These are phyloP conservation scores for Ustilago shanxiensis DNA, from an alignment of 1,284 basidiomycete species.

Conservation along the genomic window DNA sequence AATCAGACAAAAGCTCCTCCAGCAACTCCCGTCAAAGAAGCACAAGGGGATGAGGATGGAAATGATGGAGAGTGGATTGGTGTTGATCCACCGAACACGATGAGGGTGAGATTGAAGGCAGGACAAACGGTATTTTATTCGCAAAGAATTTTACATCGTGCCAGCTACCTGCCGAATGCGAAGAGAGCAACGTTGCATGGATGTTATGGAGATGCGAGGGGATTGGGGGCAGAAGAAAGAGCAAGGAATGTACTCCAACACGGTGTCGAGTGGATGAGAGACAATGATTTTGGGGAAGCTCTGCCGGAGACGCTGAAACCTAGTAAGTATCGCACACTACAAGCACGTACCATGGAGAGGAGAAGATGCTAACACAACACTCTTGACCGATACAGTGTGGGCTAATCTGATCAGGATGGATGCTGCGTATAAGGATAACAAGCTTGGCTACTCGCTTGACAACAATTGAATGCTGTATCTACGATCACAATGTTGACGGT, in stretches of 20 bases:
- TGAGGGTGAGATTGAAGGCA: constrained; percentile 76
- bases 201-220: constrained; percentile 74
- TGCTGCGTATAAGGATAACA: constrained; percentile 71
- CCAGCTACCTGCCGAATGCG: constrained; percentile 75
- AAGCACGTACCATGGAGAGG: no score
- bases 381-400: constrained; percentile 75
- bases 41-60: constrained; percentile 21
- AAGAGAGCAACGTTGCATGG: constrained; percentile 81
- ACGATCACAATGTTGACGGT: no score
- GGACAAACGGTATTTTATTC: constrained; percentile 87
- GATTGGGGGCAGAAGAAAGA: constrained; percentile 70
- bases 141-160: constrained; percentile 83
- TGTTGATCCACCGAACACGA: constrained; percentile 75
- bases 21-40: constrained; percentile 19
- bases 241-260: constrained; percentile 83
- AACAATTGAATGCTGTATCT: no score
- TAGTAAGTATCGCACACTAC: constrained; percentile 71
- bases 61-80: constrained; percentile 75
- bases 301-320: constrained; percentile 73
- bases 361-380: not conserved
- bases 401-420: constrained; percentile 77
- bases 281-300: constrained; percentile 74
- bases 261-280: constrained; percentile 80
- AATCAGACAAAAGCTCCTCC: constrained; percentile 51
- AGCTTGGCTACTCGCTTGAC: constrained; percentile 63